Conservation (phyloP, 805 yeast genomes). For the Lachancea nothofagi region DNA sequence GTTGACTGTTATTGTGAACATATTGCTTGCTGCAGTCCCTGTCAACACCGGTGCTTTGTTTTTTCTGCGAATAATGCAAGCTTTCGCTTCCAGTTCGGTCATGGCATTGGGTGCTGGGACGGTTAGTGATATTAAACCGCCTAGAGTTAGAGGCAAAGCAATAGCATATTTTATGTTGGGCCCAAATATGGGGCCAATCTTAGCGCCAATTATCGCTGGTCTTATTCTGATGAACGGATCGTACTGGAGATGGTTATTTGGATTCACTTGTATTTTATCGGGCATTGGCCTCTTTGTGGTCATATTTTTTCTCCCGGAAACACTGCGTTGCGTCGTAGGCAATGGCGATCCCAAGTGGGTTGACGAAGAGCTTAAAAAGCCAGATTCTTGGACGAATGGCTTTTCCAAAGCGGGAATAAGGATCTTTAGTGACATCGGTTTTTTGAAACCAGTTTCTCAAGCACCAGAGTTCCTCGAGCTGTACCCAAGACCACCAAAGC, state of each 20-base stretch:
- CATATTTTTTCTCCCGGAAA: slow-evolving; percentile 67
- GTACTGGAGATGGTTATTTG: slow-evolving; percentile 80
- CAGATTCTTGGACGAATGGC: not conserved
- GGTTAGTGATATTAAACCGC: slow-evolving; percentile 66
- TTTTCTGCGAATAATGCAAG: slow-evolving; percentile 63
- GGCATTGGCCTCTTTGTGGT: slow-evolving; percentile 49
- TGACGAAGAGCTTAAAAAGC: not conserved
- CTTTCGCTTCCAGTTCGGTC: slow-evolving; percentile 81
- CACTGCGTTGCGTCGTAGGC: slow-evolving; percentile 59
- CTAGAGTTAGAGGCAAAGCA: slow-evolving; percentile 68
- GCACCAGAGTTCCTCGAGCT: slow-evolving; percentile 19
- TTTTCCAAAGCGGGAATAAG: not conserved
- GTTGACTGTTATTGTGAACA: slow-evolving; percentile 54
- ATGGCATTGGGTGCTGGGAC: slow-evolving; percentile 92
- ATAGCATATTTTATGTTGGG: slow-evolving; percentile 84
- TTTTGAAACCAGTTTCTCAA: slow-evolving; percentile 25
- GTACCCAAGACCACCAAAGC: slow-evolving; percentile 44
- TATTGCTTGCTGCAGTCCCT: slow-evolving; percentile 57
- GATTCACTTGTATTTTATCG: slow-evolving; percentile 67
- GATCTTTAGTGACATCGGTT: slow-evolving; percentile 20
- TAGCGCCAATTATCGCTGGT: slow-evolving; percentile 84
- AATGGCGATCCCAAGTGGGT: slow-evolving; percentile 39
- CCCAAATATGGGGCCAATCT: slow-evolving; percentile 77
- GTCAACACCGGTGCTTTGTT: slow-evolving; percentile 65
- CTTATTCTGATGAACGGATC: slow-evolving; percentile 61